Evolutionary conservation across 169 alveolate species (phyloP).

Genomic region (Babesia sp.): DNA sequence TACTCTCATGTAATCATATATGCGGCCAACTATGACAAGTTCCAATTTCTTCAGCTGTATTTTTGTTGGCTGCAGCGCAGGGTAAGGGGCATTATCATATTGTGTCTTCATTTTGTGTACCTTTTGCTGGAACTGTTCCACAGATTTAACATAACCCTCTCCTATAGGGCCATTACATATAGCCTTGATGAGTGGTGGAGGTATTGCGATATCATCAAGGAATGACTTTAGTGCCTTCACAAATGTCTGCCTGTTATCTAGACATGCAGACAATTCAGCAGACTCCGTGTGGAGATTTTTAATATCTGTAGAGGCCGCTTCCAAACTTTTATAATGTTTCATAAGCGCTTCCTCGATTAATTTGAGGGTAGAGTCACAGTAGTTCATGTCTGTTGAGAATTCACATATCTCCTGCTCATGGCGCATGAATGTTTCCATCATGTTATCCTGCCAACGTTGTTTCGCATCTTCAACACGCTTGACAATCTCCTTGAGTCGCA

Average conservation of each 20-base stretch:
- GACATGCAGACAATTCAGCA: conserved; percentile 54
- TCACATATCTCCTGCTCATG: conserved; percentile 62
- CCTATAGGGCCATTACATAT: conserved; percentile 66
- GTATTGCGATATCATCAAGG: conserved; percentile 64
- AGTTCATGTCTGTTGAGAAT: conserved; percentile 60
- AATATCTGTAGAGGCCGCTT: conserved; percentile 61
- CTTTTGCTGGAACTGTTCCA: conserved; percentile 55
- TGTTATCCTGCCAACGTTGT: conserved; percentile 56
- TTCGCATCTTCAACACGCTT: conserved; percentile 37
- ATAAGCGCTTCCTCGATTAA: conserved; percentile 60
- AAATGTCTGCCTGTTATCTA: conserved; percentile 65
- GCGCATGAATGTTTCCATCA: conserved; percentile 45
- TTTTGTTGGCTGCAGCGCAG: conserved; percentile 67
- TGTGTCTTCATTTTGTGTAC: conserved; percentile 61
- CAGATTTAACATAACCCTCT: conserved; percentile 41
- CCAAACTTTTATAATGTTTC: conserved; percentile 63
- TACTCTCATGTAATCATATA: conserved; percentile 50
- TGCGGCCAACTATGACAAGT: conserved; percentile 59
- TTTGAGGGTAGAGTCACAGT: conserved; percentile 60
- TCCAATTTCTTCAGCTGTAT: conserved; percentile 64
- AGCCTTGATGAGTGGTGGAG: conserved; percentile 69
- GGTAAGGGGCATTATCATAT: conserved; percentile 66
- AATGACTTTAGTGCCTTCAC: conserved; percentile 62
- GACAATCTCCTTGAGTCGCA: conserved; percentile 5
- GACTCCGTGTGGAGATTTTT: conserved; percentile 68